A percentile compares a stretch with the other conserved stretches of the same genome.
Conservation (phyloP, 306 rosid species). For the Lagenaria siceraria region DNA sequence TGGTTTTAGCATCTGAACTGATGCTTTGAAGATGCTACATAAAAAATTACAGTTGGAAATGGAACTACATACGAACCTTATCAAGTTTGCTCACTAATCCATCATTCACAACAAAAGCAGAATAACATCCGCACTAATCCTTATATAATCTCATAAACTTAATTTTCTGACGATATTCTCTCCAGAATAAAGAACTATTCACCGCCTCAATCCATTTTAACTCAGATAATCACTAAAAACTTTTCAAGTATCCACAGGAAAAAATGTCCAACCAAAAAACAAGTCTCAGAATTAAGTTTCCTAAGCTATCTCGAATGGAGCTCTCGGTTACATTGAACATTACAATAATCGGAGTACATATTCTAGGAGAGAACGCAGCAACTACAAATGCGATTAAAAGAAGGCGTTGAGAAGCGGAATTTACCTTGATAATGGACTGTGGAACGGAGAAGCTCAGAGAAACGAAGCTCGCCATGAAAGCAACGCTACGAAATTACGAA, state of each 20-base stretch:
- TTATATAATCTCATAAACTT: not conserved
- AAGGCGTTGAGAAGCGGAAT: not conserved
- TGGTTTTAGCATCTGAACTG: not conserved
- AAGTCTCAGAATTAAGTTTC: not conserved
- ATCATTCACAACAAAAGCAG: not conserved
- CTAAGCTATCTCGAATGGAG: not conserved
- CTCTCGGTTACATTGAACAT: constrained; percentile 4
- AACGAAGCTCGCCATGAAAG: constrained; percentile 27
- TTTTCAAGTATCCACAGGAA: not conserved
- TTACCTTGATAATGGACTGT: constrained; percentile 12
- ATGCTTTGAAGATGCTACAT: not conserved
- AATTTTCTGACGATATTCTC: not conserved
- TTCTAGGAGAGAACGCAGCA: not conserved
- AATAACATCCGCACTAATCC: not conserved
- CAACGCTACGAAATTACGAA: not conserved
- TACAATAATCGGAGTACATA: not conserved
- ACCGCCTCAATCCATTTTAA: not conserved
- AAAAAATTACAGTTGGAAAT: not conserved
- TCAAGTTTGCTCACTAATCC: not conserved
- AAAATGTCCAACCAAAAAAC: not conserved
- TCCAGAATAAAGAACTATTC: not conserved
- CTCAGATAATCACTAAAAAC: not conserved
- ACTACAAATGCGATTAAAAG: not conserved
- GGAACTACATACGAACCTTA: not conserved
- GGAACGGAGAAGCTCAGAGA: constrained; percentile 13